These are phyloP conservation scores for Penicillium psychrosexuale DNA, from an alignment of 2,329 filamentous ascomycete genomes.

Conservation along the genomic window DNA sequence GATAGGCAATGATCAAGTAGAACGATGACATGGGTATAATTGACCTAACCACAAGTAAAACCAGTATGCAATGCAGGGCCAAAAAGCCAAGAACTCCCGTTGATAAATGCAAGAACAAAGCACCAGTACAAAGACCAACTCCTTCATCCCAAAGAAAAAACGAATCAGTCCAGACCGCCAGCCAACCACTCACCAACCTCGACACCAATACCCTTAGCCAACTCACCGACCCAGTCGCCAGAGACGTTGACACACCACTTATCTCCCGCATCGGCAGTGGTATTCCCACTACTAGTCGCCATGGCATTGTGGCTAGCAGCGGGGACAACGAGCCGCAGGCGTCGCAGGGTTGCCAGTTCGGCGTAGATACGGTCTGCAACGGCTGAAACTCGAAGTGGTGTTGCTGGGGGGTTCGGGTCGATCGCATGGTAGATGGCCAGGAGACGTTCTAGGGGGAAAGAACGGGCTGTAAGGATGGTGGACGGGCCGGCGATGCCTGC, in stretches of 20 bases:
- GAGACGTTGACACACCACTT: constrained; percentile 51
- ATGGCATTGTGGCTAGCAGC: constrained; percentile 35
- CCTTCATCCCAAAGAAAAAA: neutral
- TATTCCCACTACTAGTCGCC: constrained; percentile 34
- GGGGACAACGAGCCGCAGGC: constrained; percentile 47
- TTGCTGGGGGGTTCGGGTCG: constrained; percentile 44
- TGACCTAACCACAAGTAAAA: neutral
- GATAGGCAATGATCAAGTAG: neutral
- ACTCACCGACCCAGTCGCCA: constrained; percentile 46
- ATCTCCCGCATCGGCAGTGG: constrained; percentile 41
- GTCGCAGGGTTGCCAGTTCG: constrained; percentile 47
- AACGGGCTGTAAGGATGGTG: constrained; percentile 40
- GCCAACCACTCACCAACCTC: constrained; percentile 47
- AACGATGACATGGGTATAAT: constrained; percentile 2
- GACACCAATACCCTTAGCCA: constrained; percentile 46
- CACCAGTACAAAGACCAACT: constrained; percentile 1
- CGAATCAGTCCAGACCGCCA: constrained; percentile 35
- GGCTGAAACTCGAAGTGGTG: constrained; percentile 35
- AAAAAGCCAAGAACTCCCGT: neutral
- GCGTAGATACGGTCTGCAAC: constrained; percentile 45
- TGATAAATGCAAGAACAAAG: constrained; percentile 3
- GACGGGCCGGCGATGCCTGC: constrained; percentile 37
- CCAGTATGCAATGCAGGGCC: neutral
- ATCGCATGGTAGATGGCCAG: constrained; percentile 50
- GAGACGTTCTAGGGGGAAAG: constrained; percentile 47